phyloP scores from a whole-genome alignment of 805 yeast genomes.

The Candida ponderosae region DNA sequence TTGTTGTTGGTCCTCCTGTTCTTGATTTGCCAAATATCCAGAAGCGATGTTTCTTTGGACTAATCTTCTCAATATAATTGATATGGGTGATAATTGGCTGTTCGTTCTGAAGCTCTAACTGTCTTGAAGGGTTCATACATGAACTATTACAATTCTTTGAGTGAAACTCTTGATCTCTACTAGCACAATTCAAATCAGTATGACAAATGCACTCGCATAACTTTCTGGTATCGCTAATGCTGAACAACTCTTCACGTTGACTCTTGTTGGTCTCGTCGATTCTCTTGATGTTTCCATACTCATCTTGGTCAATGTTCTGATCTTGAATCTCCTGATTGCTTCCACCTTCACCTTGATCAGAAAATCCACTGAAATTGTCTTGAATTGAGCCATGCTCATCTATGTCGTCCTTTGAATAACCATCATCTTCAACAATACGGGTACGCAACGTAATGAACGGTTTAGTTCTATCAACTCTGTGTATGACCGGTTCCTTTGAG shows the following conservation, averaged over 20 bases:
- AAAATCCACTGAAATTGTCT: slow-evolving; percentile 4
- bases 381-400: not conserved
- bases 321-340: not conserved
- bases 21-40: slow-evolving; percentile 5
- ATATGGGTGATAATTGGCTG: slow-evolving; percentile 1
- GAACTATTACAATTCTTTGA: not conserved
- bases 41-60: slow-evolving; percentile 3
- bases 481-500: slow-evolving; percentile 30
- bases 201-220: not conserved
- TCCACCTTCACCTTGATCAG: not conserved
- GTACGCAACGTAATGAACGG: slow-evolving; percentile 32
- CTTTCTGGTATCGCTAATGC: not conserved
- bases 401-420: not conserved
- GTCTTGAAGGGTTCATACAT: not conserved
- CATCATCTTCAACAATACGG: slow-evolving; percentile 20
- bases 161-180: not conserved
- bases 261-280: not conserved
- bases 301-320: not conserved
- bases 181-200: not conserved
- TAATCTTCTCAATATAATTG: slow-evolving; percentile 6
- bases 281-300: not conserved
- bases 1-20: too few species aligned
- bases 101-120: not conserved
- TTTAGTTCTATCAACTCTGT: slow-evolving; percentile 25
- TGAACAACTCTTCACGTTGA: not conserved